Evolutionary conservation across 2,329 filamentous ascomycete genomes (phyloP).

Genomic region (Emmonsiellopsis sp.): DNA sequence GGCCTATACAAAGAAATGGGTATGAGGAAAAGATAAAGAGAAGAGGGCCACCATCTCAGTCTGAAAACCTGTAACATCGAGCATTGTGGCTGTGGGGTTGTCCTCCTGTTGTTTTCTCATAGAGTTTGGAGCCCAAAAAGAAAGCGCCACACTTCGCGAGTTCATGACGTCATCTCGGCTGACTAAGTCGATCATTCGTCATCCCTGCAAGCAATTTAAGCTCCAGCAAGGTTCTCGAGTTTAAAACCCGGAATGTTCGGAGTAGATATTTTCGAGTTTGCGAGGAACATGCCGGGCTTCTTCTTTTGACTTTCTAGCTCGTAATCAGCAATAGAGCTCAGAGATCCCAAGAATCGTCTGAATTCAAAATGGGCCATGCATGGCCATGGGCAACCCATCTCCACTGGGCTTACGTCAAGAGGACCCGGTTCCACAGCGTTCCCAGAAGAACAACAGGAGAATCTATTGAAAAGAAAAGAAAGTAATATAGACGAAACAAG

Average conservation of each 20-base stretch:
- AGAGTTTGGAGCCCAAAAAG: neutral
- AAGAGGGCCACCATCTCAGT: neutral
- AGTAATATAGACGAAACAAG: neutral
- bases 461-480: neutral
- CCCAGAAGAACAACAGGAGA: neutral
- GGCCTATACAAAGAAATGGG: neutral
- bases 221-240: too few relatives aligned
- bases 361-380: neutral
- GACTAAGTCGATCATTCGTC: neutral
- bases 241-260: too few relatives aligned
- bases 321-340: too few relatives aligned
- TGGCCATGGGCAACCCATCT: neutral
- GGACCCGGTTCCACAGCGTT: neutral
- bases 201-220: too few relatives aligned
- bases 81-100: neutral
- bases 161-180: neutral
- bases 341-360: too few relatives aligned
- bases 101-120: neutral
- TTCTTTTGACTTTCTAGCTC: too few relatives aligned
- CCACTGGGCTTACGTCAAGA: neutral
- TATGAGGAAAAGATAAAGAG: neutral
- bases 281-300: neutral
- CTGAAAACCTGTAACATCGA: neutral
- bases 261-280: too few relatives aligned
- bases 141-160: neutral